Evolutionary conservation across 768 basidiomycete species (phyloP).

Genomic region (Hygrocybe coccinea): DNA sequence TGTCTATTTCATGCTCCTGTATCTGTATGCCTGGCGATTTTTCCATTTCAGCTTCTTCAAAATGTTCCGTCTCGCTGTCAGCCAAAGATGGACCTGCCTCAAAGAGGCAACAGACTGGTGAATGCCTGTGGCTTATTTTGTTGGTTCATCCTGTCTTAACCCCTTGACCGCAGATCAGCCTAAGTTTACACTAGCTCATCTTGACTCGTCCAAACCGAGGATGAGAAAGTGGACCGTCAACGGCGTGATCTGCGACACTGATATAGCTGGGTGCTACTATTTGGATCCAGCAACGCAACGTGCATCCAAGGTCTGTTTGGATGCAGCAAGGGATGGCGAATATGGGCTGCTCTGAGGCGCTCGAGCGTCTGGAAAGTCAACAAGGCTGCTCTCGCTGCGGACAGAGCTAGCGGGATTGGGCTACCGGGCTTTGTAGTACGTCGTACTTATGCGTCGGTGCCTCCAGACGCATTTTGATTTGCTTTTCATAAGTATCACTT

Average conservation of each 20-base stretch:
- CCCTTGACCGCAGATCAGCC: too few species aligned
- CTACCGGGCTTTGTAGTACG: conserved; percentile 11
- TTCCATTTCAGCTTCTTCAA: too few species aligned
- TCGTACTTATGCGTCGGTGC: conserved; percentile 5
- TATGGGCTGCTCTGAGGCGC: conserved; percentile 11
- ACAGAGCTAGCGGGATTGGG: conserved; percentile 4
- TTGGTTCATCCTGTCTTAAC: too few species aligned
- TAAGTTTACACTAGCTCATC: neutral
- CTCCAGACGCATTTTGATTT: conserved; percentile 5
- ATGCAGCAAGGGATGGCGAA: conserved; percentile 6
- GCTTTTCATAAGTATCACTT: conserved; percentile 8
- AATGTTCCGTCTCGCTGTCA: too few species aligned
- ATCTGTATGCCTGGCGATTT: too few species aligned
- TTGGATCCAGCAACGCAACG: conserved; percentile 12
- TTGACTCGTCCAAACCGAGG: neutral
- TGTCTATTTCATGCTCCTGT: too few species aligned
- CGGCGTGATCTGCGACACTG: neutral
- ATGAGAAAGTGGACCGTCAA: conserved; percentile 3
- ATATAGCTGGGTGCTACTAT: conserved; percentile 10
- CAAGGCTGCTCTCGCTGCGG: conserved; percentile 11
- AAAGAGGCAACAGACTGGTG: too few species aligned
- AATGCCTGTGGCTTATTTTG: too few species aligned
- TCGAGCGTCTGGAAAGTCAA: conserved; percentile 14
- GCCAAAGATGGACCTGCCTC: too few species aligned
- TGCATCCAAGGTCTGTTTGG: conserved; percentile 9